Evolutionary conservation across 257 asterid genomes (phyloP), one percentile per base, ranked within the genome.

Genomic region (Cordia subcordata): DNA sequence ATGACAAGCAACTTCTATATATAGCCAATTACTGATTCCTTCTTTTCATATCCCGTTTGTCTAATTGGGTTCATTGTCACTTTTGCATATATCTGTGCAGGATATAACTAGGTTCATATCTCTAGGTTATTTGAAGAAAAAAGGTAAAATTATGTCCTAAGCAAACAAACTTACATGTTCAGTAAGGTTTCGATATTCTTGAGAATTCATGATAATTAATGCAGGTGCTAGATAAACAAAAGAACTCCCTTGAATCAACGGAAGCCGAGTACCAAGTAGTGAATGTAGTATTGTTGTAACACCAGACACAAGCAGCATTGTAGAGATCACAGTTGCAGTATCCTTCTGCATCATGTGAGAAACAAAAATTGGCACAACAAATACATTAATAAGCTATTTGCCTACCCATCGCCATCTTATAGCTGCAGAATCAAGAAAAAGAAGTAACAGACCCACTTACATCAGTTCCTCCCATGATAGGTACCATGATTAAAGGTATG

Each of bases 201-300:
- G 82, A 42, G 99, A 89, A 71, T 93, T 88, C 81, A 81, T 80
- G 73, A 93, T 83, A 68, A 73, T 95, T 63, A 93, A 74, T 55
- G 95, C 97, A 63, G 99, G 96, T 59, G 99, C 97, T 84, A 88
- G 79, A 78, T 81, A 89, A 63, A 86, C 95, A 74, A 93, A 89
- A 6, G 99, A 93, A 71, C 99, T 89, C 77, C 99, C 99, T 76
- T 93, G 99, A 73, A 93, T 94, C 72, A 93, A 67, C 5, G 99
- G 99, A 44, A 93, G 96, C 13, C 97, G 89, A 59, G 96, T 86
- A 60, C 96, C 99, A 64, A 93, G 82, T 69, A 66, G 80, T 35
- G 88, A 60, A 64, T 93, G 94, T 70, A 93, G 64, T 76, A 89
- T 72, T 11, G 97, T 88, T 59, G 96, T 82, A 70, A 86, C 66